These are phyloP conservation scores for Dissoconium aciculare DNA, from an alignment of 2,329 filamentous ascomycete species.

Conservation along the genomic window DNA sequence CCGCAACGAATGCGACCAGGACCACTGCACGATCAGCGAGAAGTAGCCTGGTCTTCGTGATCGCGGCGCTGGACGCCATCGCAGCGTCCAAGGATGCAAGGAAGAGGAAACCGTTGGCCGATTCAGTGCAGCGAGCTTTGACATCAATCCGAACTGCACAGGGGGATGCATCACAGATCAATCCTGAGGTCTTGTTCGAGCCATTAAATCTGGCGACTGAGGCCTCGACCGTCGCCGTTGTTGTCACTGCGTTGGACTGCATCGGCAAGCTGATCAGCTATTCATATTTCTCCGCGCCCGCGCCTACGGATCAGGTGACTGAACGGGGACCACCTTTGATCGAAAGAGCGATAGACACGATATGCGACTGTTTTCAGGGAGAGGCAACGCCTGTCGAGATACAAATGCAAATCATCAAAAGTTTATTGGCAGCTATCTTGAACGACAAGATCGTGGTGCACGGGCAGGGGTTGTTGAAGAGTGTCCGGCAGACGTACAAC, in stretches of 20 bases:
- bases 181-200: conserved; percentile 82
- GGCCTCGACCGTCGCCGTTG: conserved; percentile 68
- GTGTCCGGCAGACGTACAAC: conserved; percentile 95
- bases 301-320: conserved; percentile 29
- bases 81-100: conserved; percentile 80
- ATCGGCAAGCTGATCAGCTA: conserved; percentile 98
- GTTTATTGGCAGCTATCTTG: conserved; percentile 79
- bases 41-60: conserved; percentile 91
- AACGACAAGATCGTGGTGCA: conserved; percentile 99
- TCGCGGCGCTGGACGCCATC: conserved; percentile 84
- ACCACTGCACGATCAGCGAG: conserved; percentile 44
- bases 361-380: conserved; percentile 97
- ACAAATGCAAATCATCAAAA: conserved; percentile 96
- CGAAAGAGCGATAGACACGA: conserved; percentile 94
- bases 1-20: conserved; percentile 33
- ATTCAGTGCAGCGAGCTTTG: conserved; percentile 67
- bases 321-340: conserved; percentile 54
- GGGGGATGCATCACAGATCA: conserved; percentile 63
- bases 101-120: conserved; percentile 69
- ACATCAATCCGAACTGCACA: conserved; percentile 61
- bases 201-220: conserved; percentile 83
- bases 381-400: conserved; percentile 85
- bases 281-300: conserved; percentile 73
- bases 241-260: conserved; percentile 85
- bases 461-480: conserved; percentile 86